A percentile compares a stretch with the other conserved stretches of the same genome.
Conservation (phyloP, 495 filamentous ascomycete species). For the Schizothecium vesticola region DNA sequence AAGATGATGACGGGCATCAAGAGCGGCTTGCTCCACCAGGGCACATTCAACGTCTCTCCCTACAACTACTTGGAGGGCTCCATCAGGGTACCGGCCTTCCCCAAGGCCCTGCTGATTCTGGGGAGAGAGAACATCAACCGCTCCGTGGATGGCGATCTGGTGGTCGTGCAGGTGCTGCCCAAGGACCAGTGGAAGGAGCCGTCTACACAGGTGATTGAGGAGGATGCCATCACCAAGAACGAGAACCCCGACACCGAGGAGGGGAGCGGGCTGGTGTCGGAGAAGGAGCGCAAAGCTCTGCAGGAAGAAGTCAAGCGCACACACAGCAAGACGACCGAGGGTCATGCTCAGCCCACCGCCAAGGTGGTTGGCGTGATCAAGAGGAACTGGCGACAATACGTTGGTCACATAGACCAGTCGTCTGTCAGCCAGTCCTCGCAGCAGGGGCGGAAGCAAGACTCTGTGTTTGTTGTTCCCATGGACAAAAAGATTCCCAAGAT, state of each 20-base stretch:
- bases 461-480: conserved; percentile 92
- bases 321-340: conserved; percentile 73
- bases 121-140: conserved; percentile 97
- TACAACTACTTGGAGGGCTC: conserved; percentile 97
- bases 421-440: conserved; percentile 67
- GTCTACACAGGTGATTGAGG: conserved; percentile 90
- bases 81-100: conserved; percentile 82
- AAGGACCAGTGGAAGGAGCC: conserved; percentile 95
- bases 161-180: conserved; percentile 87
- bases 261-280: conserved; percentile 67
- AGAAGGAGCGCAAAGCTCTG: conserved; percentile 76
- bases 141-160: conserved; percentile 81
- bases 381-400: conserved; percentile 95
- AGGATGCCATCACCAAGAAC: conserved; percentile 86
- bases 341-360: conserved; percentile 82
- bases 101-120: conserved; percentile 78
- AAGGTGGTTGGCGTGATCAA: conserved; percentile 89
- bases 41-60: conserved; percentile 89
- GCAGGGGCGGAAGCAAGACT: conserved; percentile 78
- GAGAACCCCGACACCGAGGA: conserved; percentile 83
- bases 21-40: conserved; percentile 81
- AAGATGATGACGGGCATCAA: conserved; percentile 92
- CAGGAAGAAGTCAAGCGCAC: conserved; percentile 86
- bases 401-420: conserved; percentile 85
- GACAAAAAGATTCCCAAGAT: conserved; percentile 97